phyloP scores from a whole-genome alignment of 441 rosid genomes.

The Gossypium davidsonii region DNA sequence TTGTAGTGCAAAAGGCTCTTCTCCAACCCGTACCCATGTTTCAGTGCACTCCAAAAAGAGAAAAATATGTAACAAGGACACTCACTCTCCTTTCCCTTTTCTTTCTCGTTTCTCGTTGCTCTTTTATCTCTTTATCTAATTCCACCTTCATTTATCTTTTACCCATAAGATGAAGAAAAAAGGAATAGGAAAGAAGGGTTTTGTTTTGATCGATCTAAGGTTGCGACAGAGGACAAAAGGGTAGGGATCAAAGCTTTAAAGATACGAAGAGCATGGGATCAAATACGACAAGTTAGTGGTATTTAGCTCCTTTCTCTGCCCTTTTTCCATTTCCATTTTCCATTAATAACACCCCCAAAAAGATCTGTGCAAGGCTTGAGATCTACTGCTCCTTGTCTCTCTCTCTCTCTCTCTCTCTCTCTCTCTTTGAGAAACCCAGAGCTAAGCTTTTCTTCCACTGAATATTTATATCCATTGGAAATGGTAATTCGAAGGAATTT shows the following conservation, averaged over 20 bases:
- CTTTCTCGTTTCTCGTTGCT: background rate
- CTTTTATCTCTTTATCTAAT: background rate
- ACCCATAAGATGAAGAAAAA: slow-evolving; percentile 2
- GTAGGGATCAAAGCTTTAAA: slow-evolving; percentile 5
- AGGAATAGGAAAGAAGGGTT: slow-evolving; percentile 17
- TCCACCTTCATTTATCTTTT: background rate
- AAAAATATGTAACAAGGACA: background rate
- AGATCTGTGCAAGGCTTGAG: slow-evolving; percentile 30
- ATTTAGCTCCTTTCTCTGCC: background rate
- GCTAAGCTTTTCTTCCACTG: background rate
- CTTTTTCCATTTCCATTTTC: background rate
- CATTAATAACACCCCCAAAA: slow-evolving; percentile 15
- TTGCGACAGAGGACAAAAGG: slow-evolving; percentile 16
- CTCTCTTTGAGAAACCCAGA: slow-evolving; percentile 4
- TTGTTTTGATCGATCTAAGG: slow-evolving; percentile 33
- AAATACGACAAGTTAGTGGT: slow-evolving; percentile 23
- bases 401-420: background rate
- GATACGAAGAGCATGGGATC: slow-evolving; percentile 27
- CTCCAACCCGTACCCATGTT: slow-evolving; percentile 94
- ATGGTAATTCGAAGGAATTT: slow-evolving; percentile 11
- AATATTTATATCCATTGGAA: slow-evolving; percentile 27
- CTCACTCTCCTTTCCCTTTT: background rate
- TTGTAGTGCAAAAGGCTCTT: slow-evolving; percentile 85
- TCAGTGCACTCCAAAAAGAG: background rate
- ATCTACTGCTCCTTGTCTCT: slow-evolving; percentile 19